Base-by-base conservation (phyloP, 257 asterid species). In the Verbena officinalis region DNA sequence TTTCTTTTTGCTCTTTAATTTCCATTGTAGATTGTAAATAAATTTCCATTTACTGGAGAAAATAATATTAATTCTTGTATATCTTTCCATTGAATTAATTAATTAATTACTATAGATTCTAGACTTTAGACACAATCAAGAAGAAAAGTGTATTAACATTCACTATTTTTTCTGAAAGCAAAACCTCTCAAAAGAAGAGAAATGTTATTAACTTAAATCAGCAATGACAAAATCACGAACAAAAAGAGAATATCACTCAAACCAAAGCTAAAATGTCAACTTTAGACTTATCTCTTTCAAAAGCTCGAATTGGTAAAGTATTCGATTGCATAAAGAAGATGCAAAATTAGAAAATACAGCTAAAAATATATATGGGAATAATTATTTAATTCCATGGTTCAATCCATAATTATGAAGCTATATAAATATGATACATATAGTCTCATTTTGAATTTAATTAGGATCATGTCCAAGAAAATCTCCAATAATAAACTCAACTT, bases 21-120 rank as follows among this genome's bases (percentile, higher is more conserved):
- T 14, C 27, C 39, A 23, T 14, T 65, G 72, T 64, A 61, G 1
- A 40, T 17, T 56, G 40, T 17, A 45, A 36, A 33, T 10, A 14
- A 49, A 48, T 63, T 23, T 20, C 23, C 20, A 6, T 42, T 42
- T 43, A 11, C 19, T 22, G 23, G 11, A 10, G 9, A 55, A 33
- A 34, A 2, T 33, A 55, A 34, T 55, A 55, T 55, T 55, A 4
- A 45, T 14, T 54, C n/a, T 5, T 4, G 11, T 24, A n/a, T 12
- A 8, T 54, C n/a, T 30, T 0, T 45, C 10, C 5, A 3, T 44
- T 44, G 21, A 17, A 31, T 55, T 17, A 16, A n/a, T 33, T 16
- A 50, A 11, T 9, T 31, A 4, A 4, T 7, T 27, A 23, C n/a
- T n/a, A n/a, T n/a, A n/a, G n/a, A n/a, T n/a, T n/a, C n/a, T n/a